Evolutionary conservation across 306 rosid species (phyloP).

Genomic region (Glycyrrhiza uralensis): DNA sequence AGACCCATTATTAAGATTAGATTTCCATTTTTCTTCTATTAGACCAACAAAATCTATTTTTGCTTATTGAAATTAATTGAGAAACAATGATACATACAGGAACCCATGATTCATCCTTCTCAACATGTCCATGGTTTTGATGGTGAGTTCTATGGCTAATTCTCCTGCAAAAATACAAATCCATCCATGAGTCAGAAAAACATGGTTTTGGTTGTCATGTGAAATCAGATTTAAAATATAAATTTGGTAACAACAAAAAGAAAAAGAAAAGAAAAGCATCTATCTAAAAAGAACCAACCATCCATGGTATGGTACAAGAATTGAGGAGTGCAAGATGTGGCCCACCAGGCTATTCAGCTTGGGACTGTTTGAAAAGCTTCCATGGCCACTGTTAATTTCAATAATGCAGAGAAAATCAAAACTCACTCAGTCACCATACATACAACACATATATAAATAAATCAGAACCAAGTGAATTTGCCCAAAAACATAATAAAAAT

Average conservation of each 20-base stretch:
- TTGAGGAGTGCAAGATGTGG: conserved; percentile 82
- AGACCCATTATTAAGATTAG: not conserved
- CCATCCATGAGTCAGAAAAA: not conserved
- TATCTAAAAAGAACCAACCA: conserved; percentile 46
- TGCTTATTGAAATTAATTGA: not conserved
- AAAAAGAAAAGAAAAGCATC: not conserved
- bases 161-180: conserved; percentile 77
- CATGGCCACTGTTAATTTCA: conserved; percentile 73
- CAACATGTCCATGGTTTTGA: conserved; percentile 96
- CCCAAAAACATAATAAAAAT: too few relatives aligned
- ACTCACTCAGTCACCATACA: too few relatives aligned
- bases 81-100: conserved; percentile 51
- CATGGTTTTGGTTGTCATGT: not conserved
- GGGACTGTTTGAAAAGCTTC: conserved; percentile 80
- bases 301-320: conserved; percentile 93
- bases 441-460: too few relatives aligned
- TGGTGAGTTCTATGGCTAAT: conserved; percentile 96
- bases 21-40: not conserved
- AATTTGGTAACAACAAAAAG: not conserved
- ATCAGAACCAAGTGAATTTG: not conserved
- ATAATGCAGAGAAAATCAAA: not conserved
- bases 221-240: not conserved
- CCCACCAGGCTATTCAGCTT: conserved; percentile 62
- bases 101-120: conserved; percentile 96
- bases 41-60: not conserved